Evolutionary conservation across 2,329 filamentous ascomycete genomes (phyloP), one percentile per base, ranked within the genome.

Genomic region (Fusarium subglutinans): DNA sequence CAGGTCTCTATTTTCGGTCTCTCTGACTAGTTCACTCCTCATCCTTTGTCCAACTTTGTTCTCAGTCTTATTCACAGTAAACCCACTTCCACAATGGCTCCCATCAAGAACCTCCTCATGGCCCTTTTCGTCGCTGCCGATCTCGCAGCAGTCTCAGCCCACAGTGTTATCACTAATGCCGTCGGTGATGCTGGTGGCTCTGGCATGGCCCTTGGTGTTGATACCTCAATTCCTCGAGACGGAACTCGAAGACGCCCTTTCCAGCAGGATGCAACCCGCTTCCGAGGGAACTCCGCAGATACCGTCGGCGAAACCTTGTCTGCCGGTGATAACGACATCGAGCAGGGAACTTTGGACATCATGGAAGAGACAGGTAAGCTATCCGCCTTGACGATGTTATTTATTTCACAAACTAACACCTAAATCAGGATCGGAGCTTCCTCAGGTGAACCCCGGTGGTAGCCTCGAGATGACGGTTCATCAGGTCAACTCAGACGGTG

Each of bases 221-320:
- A 88, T 80, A 83, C 86, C 53, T 78, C 76, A 74, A 91, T 89
- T 57, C 90, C 90, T 45, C 90, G 90, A 69, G 89, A 91, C 73
- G 90, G 90, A 45, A 91, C 90, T 28, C 80, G 83, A 18, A 86
- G 90, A 69, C 82, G 86, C 56, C 90, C 90, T 51, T 91, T 91
- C 84, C 90, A 92, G 82, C 86, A 88, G 72, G 90, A 92, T 74
- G 86, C 86, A 57, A 92, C 65, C 3, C 65, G 65, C 8, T 68
- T 68, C 45, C 65, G 65, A 17, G 63, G 65, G 2, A 1, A 3
- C 0, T 6, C 65, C 4, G 65, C 65, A 8, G 65, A 68, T 1
- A 54, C 65, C 2, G 45, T 68, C 11, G 65, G 65, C 10, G 65
- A 68, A 41, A 68, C 63, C 3, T 37, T 68, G 6, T 22, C 44